These are phyloP conservation scores for Gymnopus androsaceus DNA, from an alignment of 1,284 basidiomycete genomes.

Conservation along the genomic window DNA sequence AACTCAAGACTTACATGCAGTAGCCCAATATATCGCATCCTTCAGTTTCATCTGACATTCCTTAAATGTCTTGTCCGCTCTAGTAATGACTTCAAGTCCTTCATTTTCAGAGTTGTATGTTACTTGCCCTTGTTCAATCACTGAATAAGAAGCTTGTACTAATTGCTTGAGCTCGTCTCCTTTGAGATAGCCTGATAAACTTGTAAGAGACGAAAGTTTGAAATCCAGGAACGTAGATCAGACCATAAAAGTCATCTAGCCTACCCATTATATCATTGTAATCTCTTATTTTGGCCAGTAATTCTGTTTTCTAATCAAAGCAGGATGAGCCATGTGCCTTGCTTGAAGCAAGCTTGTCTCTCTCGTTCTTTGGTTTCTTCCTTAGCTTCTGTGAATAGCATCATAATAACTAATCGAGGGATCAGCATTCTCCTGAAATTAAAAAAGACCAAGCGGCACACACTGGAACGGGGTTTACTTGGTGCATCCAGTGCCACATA, in stretches of 20 bases:
- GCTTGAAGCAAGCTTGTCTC: slow-evolving; percentile 2
- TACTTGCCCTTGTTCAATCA: slow-evolving; percentile 10
- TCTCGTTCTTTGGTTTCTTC: slow-evolving; percentile 13
- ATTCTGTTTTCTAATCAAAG: slow-evolving; percentile 1
- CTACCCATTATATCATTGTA: slow-evolving; percentile 10
- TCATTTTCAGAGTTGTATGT: slow-evolving; percentile 11
- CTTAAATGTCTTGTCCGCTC: slow-evolving; percentile 11
- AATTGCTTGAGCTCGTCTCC: slow-evolving; percentile 16
- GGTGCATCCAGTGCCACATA: too few species aligned
- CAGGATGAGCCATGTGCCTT: neutral
- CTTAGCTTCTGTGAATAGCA: slow-evolving; percentile 10
- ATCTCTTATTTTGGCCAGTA: slow-evolving; percentile 7
- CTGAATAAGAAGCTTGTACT: slow-evolving; percentile 11
- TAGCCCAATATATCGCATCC: slow-evolving; percentile 16
- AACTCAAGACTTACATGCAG: slow-evolving; percentile 9
- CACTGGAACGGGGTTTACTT: too few species aligned
- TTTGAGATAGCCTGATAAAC: slow-evolving; percentile 11
- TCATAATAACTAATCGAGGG: neutral
- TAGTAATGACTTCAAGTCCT: slow-evolving; percentile 7
- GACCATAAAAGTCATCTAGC: slow-evolving; percentile 14
- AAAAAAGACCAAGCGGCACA: neutral
- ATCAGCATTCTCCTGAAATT: neutral
- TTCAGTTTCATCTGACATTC: slow-evolving; percentile 15
- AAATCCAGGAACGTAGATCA: neutral
- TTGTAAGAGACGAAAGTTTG: neutral